Conservation (phyloP, 1,139 yeast species). For the Debaryomycetaceae sp. region DNA sequence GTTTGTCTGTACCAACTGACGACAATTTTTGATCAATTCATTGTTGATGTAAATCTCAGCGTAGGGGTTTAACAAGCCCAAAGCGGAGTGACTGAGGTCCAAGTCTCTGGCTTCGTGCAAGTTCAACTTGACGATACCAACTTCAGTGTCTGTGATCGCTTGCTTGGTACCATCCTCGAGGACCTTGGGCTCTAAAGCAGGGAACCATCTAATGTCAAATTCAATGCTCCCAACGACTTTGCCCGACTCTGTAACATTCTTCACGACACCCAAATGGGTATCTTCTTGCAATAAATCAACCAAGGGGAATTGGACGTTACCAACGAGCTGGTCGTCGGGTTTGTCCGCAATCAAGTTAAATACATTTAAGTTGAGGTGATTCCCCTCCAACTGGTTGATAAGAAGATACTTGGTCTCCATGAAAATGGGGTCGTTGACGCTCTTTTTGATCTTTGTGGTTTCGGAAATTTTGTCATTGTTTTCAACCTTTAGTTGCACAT, state of each 20-base stretch:
- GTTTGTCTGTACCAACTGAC: conserved; percentile 61
- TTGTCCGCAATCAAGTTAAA: conserved; percentile 48
- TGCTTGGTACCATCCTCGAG: conserved; percentile 50
- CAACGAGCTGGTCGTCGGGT: conserved; percentile 53
- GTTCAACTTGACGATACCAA: conserved; percentile 67
- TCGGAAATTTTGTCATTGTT: conserved; percentile 40
- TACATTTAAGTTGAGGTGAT: conserved; percentile 48
- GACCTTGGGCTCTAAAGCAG: conserved; percentile 44
- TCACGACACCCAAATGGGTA: conserved; percentile 26
- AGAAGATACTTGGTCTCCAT: conserved; percentile 61
- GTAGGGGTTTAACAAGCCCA: conserved; percentile 69
- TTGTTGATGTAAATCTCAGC: conserved; percentile 62
- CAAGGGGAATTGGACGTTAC: conserved; percentile 53
- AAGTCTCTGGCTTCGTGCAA: conserved; percentile 71
- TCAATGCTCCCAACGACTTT: conserved; percentile 56
- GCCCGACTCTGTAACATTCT: conserved; percentile 45
- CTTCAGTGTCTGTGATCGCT: conserved; percentile 51
- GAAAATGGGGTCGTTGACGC: conserved; percentile 55
- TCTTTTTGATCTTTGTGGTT: conserved; percentile 54
- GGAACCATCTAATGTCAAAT: conserved; percentile 63
- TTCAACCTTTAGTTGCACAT: conserved; percentile 46
- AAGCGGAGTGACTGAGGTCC: conserved; percentile 57
- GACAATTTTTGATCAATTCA: conserved; percentile 48
- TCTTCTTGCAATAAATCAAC: conserved; percentile 56
- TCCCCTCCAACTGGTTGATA: conserved; percentile 54